Evolutionary conservation across 768 basidiomycete genomes (phyloP), one percentile per base, ranked within the genome.

Genomic region (Suillus bovinus): DNA sequence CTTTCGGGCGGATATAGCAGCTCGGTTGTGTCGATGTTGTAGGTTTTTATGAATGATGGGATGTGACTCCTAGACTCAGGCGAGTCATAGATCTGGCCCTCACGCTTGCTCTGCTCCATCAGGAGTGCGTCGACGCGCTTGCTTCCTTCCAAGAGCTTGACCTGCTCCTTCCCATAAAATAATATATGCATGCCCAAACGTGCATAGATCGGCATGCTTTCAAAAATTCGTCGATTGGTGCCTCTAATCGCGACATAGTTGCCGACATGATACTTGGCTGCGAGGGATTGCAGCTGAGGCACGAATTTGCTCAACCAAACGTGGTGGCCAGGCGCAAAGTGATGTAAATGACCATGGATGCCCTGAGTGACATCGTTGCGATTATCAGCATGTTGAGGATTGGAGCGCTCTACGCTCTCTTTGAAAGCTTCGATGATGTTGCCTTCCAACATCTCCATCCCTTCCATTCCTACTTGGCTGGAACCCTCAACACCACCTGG

Each of bases 101-200:
- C 71, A 10, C 70, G 85, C 57, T 86, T 59, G 49, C 85, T 87
- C 70, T 86, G 79, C 57, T 86, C 82, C 34, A 73, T 77, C 46
- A 89, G 75, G 11, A 87, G 69, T 1, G 78, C 72, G 57, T 85
- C 84, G 11, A 88, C 76, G 36, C 64, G 77, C 47, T 79, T 75
- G 34, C 67, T 80, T n/a, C 68, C 68, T 47, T 84, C 81, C 6
- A 89, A 75, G 7, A 86, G 14, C 63, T 78, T 80, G 46, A 81
- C 71, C 64, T 85, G 81, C 49, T 79, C 77, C 39, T 74, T 79
- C 2, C 87, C 85, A 50, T 83, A 83, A 67, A 90, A 93, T 31
- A 92, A 73, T 6, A 93, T 79, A 68, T 92, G 90, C 91, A 92
- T 92, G 8, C 87, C 88, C 52, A 89, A 78, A 72, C 86, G 78